phyloP scores from a whole-genome alignment of 805 yeast species.

The Ogataea naganishii region DNA sequence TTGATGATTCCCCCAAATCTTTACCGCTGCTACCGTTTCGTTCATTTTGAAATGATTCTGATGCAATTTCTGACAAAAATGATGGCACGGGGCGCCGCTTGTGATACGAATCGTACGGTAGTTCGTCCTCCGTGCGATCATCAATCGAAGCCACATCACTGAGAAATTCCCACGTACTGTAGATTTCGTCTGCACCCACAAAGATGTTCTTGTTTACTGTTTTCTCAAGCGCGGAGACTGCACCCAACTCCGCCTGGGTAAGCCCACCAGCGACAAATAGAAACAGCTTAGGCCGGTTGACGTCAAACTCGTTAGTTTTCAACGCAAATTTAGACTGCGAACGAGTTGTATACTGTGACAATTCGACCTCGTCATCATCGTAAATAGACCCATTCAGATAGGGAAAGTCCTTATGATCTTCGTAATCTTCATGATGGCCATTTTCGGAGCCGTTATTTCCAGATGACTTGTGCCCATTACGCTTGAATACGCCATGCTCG shows the following conservation, averaged over 20 bases:
- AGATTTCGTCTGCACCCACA: conserved; percentile 71
- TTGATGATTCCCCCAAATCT: no score
- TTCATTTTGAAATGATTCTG: no score
- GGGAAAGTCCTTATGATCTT: conserved; percentile 40
- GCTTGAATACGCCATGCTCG: background rate
- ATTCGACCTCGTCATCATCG: conserved; percentile 11
- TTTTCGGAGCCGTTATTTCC: background rate
- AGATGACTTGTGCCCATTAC: background rate
- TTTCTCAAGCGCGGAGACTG: conserved; percentile 61
- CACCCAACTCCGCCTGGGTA: conserved; percentile 72
- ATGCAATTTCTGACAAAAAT: conserved; percentile 13
- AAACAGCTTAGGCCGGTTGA: conserved; percentile 57
- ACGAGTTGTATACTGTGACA: conserved; percentile 11
- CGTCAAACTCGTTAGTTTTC: conserved; percentile 3
- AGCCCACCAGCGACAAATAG: conserved; percentile 86
- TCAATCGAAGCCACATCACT: conserved; percentile 23
- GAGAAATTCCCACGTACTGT: conserved; percentile 32
- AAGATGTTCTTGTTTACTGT: conserved; percentile 62
- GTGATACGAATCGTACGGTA: conserved; percentile 15
- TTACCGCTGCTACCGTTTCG: no score
- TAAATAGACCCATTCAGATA: conserved; percentile 28
- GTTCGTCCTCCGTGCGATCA: conserved; percentile 13
- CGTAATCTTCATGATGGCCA: conserved; percentile 6
- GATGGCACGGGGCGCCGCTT: conserved; percentile 12
- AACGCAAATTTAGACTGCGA: conserved; percentile 17